Percentiles rank a stretch among this genome's conserved stretches.
Conservation (phyloP, 768 basidiomycete genomes). For the Naganishia friedmannii region DNA sequence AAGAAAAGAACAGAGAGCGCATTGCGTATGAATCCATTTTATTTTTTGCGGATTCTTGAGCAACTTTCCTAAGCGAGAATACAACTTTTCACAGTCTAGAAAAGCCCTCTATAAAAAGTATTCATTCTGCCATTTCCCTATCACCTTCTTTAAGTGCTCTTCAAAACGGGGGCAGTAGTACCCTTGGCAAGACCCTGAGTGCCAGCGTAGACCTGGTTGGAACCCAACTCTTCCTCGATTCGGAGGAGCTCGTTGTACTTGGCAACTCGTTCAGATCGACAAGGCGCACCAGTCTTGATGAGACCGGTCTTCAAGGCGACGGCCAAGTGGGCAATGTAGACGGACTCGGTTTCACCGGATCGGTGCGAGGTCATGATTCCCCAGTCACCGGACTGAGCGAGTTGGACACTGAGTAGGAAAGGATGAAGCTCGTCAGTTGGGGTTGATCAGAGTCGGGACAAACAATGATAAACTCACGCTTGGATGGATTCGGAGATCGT, state of each 20-base stretch:
- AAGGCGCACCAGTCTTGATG: conserved; percentile 98
- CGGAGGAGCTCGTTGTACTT: conserved; percentile 73
- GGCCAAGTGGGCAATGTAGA: conserved; percentile 88
- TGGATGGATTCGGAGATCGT: conserved; percentile 98
- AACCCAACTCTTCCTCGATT: conserved; percentile 69
- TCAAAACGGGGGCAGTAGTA: conserved; percentile 65
- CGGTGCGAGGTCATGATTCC: conserved; percentile 99
- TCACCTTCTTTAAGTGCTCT: conserved; percentile 18
- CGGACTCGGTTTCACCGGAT: conserved; percentile 96
- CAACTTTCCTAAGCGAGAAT: conserved; percentile 1
- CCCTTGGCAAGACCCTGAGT: conserved; percentile 77
- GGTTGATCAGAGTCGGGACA: not conserved
- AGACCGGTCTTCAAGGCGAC: conserved; percentile 70
- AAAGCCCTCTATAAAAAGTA: not conserved
- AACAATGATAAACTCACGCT: conserved; percentile 64
- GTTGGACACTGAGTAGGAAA: conserved; percentile 68
- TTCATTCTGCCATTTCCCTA: not conserved
- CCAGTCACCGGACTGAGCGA: conserved; percentile 93
- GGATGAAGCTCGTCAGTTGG: conserved; percentile 16
- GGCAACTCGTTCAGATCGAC: conserved; percentile 83
- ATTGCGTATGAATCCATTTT: not conserved
- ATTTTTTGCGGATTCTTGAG: too few species aligned
- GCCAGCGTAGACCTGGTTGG: conserved; percentile 68
- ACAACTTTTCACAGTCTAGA: conserved; percentile 20
- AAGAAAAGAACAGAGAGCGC: not conserved